Conservation (phyloP, 345 rosid genomes). For the Pugionium cornutum region DNA sequence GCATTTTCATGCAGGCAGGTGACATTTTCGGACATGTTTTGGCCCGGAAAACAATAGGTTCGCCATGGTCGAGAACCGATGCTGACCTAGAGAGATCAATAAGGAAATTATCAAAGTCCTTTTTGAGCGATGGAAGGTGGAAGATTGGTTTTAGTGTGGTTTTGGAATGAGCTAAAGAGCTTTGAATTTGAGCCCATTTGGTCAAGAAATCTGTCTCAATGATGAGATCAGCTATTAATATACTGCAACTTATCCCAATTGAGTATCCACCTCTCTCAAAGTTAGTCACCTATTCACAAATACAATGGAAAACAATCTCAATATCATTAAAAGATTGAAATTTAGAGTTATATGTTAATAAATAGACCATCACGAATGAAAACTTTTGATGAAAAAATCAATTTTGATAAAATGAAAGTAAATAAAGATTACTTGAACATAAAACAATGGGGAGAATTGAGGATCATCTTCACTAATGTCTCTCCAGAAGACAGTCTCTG, state of each 20-base stretch:
- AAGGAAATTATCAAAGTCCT: not conserved
- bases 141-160: slow-evolving; percentile 49
- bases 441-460: slow-evolving; percentile 68
- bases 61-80: slow-evolving; percentile 41
- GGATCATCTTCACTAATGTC: slow-evolving; percentile 67
- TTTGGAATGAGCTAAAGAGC: slow-evolving; percentile 22
- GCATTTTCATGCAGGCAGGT: slow-evolving; percentile 41
- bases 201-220: slow-evolving; percentile 47
- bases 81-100: slow-evolving; percentile 26
- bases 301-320: not conserved
- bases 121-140: slow-evolving; percentile 51
- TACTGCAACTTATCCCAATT: slow-evolving; percentile 78
- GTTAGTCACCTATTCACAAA: slow-evolving; percentile 61
- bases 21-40: slow-evolving; percentile 25
- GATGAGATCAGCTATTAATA: slow-evolving; percentile 61
- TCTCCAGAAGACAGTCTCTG: slow-evolving; percentile 69
- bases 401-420: too few relatives aligned
- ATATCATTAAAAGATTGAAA: not conserved
- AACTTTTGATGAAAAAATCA: too few relatives aligned
- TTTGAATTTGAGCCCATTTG: slow-evolving; percentile 63
- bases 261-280: slow-evolving; percentile 90
- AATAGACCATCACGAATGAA: too few relatives aligned
- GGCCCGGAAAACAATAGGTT: slow-evolving; percentile 42
- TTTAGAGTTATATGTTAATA: too few relatives aligned
- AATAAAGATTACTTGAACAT: slow-evolving; percentile 53